These are phyloP conservation scores for Cercospora canescens DNA, from an alignment of 2,329 filamentous ascomycete genomes.

Conservation along the genomic window DNA sequence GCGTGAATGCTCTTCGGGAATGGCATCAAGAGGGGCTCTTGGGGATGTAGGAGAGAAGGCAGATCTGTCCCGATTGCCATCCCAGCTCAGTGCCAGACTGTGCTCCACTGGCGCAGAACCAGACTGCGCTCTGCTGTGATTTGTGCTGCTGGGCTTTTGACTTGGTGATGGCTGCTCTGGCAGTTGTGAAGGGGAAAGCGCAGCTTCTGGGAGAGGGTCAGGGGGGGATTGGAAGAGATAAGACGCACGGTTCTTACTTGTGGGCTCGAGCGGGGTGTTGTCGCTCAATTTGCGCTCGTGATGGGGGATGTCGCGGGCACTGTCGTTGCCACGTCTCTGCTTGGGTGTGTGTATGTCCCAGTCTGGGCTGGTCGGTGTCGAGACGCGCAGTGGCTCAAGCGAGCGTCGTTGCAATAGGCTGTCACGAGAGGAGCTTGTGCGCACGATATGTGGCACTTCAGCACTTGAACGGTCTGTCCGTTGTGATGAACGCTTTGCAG, in stretches of 20 bases:
- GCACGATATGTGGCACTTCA: conserved; percentile 22
- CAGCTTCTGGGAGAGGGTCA: conserved; percentile 19
- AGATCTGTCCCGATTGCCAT: conserved; percentile 11
- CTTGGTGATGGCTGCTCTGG: conserved; percentile 12
- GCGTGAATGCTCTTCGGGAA: conserved; percentile 41
- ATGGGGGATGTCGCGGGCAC: conserved; percentile 1
- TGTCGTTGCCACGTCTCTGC: conserved; percentile 19
- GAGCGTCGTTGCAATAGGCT: conserved; percentile 34
- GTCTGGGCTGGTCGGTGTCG: conserved; percentile 21
- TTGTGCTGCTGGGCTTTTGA: conserved; percentile 1
- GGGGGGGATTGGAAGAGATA: conserved; percentile 49
- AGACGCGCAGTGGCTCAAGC: conserved; percentile 32
- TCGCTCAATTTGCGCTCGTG: conserved; percentile 27
- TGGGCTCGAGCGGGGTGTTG: conserved; percentile 42
- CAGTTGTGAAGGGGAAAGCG: not conserved
- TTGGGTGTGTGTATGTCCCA: conserved; percentile 25
- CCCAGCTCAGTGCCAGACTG: not conserved
- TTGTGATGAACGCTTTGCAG: conserved; percentile 26
- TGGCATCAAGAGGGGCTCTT: conserved; percentile 41
- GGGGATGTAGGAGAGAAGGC: conserved; percentile 29
- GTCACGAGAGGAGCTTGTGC: conserved; percentile 26
- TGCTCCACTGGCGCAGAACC: conserved; percentile 5
- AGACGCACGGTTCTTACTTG: conserved; percentile 48
- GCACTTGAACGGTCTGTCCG: conserved; percentile 20
- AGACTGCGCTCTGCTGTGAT: conserved; percentile 2